phyloP scores from a whole-genome alignment of 2,329 filamentous ascomycete genomes.

The Sordariomycetes sp. region DNA sequence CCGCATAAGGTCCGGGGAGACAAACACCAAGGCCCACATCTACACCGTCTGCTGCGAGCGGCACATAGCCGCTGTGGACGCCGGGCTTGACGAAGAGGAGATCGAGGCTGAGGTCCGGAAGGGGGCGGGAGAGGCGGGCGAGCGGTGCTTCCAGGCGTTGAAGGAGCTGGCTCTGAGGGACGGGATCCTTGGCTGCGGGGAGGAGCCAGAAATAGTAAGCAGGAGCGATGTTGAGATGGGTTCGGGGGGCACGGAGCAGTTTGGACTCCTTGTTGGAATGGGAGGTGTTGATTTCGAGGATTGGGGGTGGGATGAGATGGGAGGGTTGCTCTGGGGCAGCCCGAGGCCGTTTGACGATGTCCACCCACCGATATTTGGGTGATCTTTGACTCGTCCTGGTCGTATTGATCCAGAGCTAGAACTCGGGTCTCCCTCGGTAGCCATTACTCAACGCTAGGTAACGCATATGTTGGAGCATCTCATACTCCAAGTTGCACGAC shows the following conservation, averaged over 20 bases:
- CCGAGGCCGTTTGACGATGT: not conserved
- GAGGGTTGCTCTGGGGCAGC: slow-evolving; percentile 2
- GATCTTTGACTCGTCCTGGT: too few relatives aligned
- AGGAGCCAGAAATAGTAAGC: slow-evolving; percentile 2
- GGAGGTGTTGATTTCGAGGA: slow-evolving; percentile 3
- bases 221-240: too few relatives aligned
- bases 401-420: too few relatives aligned
- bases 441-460: too few relatives aligned
- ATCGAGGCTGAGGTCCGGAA: slow-evolving; percentile 19
- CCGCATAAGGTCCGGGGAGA: slow-evolving; percentile 30
- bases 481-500: too few relatives aligned
- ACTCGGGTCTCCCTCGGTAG: too few relatives aligned
- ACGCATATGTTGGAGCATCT: too few relatives aligned
- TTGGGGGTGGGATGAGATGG: slow-evolving; percentile 18
- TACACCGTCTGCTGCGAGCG: slow-evolving; percentile 20
- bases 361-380: not conserved
- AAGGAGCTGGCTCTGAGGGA: slow-evolving; percentile 20
- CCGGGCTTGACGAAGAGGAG: slow-evolving; percentile 16
- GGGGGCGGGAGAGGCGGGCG: slow-evolving; percentile 13
- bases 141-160: slow-evolving; percentile 20
- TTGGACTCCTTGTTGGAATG: too few relatives aligned
- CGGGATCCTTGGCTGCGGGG: slow-evolving; percentile 10
- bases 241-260: too few relatives aligned
- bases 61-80: slow-evolving; percentile 24
- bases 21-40: slow-evolving; percentile 30